These are phyloP conservation scores for Dimargaris verticillata DNA, from an alignment of 192 early-diverging fungal genomes.

Conservation along the genomic window DNA sequence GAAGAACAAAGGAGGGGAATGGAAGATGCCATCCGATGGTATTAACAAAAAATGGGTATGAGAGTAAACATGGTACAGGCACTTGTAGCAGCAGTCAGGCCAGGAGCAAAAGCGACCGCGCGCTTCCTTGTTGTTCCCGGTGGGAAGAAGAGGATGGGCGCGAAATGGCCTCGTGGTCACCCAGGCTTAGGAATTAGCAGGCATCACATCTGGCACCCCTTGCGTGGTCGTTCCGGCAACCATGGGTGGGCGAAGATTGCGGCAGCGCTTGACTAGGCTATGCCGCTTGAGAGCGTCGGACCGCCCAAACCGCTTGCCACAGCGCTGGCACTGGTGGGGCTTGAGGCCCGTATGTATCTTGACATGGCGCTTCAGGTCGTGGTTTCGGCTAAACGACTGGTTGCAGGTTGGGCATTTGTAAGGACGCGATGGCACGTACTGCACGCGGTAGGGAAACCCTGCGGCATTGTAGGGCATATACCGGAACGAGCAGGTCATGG, in stretches of 20 bases:
- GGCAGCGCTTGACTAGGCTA: slow-evolving; percentile 41
- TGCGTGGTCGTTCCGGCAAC: too few relatives aligned
- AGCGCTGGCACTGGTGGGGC: slow-evolving; percentile 54
- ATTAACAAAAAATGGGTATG: too few relatives aligned
- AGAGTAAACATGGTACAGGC: too few relatives aligned
- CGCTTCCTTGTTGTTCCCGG: too few relatives aligned
- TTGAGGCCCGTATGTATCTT: slow-evolving; percentile 60
- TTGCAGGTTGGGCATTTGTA: slow-evolving; percentile 36
- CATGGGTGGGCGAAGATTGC: slow-evolving; percentile 12
- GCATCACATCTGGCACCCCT: too few relatives aligned
- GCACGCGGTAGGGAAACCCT: background rate
- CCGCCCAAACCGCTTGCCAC: slow-evolving; percentile 56
- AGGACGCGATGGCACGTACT: slow-evolving; percentile 23
- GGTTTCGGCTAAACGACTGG: slow-evolving; percentile 49
- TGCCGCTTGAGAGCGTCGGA: slow-evolving; percentile 59
- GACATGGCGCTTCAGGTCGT: slow-evolving; percentile 58
- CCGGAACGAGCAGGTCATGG: background rate
- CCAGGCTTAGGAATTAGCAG: too few relatives aligned
- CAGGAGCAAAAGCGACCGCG: too few relatives aligned
- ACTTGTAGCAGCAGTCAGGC: too few relatives aligned
- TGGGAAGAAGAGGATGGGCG: too few relatives aligned
- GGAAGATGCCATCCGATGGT: too few relatives aligned
- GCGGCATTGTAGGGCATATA: background rate
- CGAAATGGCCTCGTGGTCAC: too few relatives aligned
- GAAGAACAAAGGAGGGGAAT: too few relatives aligned